Evolutionary conservation across 23 red algal species (phyloP).

Genomic region (Gracilaria vermiculophylla): DNA sequence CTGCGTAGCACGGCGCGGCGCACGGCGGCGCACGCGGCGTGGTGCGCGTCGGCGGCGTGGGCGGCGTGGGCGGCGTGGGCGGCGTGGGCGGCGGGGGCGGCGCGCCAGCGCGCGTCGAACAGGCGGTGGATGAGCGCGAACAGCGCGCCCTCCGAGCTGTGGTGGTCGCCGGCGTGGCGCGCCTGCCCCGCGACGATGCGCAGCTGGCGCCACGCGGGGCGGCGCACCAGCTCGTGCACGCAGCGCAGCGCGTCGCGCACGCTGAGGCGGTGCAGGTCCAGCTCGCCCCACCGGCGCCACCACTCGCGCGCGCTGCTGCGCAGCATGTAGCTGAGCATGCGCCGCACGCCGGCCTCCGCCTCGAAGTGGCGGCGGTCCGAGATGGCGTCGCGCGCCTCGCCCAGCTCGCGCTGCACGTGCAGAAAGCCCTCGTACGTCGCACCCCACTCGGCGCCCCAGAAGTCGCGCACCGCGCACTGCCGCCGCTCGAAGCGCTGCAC

Average conservation of each 20-base stretch:
- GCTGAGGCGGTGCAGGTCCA: conserved; percentile 21
- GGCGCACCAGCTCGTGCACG: background rate
- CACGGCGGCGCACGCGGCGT: background rate
- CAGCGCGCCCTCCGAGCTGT: conserved; percentile 29
- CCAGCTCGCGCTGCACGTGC: conserved; percentile 18
- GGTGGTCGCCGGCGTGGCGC: conserved; percentile 30
- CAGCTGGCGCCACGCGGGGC: conserved; percentile 29
- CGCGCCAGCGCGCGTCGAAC: background rate
- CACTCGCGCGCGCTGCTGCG: conserved; percentile 1
- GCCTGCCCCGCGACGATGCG: conserved; percentile 39
- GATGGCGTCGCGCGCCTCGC: conserved; percentile 12
- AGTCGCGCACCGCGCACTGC: background rate
- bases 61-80: background rate
- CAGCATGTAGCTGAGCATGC: conserved; percentile 4
- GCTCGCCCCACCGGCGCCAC: conserved; percentile 23
- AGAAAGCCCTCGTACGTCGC: conserved; percentile 17
- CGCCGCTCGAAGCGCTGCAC: background rate
- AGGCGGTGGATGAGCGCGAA: conserved; percentile 14
- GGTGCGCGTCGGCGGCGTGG: background rate
- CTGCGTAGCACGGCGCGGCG: background rate
- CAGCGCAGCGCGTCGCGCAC: background rate
- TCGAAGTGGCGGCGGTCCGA: background rate
- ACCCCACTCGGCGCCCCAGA: conserved; percentile 26
- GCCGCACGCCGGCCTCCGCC: background rate
- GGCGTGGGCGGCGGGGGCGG: background rate